Conservation (phyloP, 345 rosid species). For the Fremontodendron californicum region DNA sequence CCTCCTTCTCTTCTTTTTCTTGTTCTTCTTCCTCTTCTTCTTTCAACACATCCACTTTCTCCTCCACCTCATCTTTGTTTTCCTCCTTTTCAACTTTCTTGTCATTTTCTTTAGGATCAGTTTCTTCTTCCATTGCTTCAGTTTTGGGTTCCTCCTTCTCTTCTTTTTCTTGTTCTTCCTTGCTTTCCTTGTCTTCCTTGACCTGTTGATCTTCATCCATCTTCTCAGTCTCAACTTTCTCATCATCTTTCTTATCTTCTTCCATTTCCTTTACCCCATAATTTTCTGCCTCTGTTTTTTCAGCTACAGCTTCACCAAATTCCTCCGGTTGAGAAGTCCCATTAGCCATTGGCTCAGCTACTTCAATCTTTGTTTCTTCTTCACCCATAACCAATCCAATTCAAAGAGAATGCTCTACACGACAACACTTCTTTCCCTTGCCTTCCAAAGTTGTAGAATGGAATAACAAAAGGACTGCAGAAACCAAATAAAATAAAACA, state of each 20-base stretch:
- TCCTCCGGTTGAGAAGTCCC: slow-evolving; percentile 38
- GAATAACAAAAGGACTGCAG: slow-evolving; percentile 18
- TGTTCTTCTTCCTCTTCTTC: slow-evolving; percentile 19
- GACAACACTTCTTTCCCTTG: neutral
- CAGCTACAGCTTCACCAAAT: slow-evolving; percentile 31
- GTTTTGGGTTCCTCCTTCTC: slow-evolving; percentile 14
- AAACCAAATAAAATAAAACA: neutral
- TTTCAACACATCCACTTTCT: slow-evolving; percentile 19
- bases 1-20: slow-evolving; percentile 10
- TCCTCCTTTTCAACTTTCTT: slow-evolving; percentile 24
- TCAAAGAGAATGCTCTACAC: slow-evolving; percentile 1
- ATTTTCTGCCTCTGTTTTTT: slow-evolving; percentile 28
- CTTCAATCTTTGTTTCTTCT: slow-evolving; percentile 42
- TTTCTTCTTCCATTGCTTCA: slow-evolving; percentile 37
- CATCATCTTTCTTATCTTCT: slow-evolving; percentile 23
- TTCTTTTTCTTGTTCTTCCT: slow-evolving; percentile 7
- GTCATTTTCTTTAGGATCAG: slow-evolving; percentile 26
- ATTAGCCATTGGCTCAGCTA: slow-evolving; percentile 40
- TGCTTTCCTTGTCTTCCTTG: neutral
- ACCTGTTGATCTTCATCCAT: too few relatives aligned
- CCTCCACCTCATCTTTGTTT: slow-evolving; percentile 23
- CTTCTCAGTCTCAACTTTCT: too few relatives aligned
- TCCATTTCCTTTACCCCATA: slow-evolving; percentile 28
- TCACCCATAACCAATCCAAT: slow-evolving; percentile 51
- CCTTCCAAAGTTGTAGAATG: neutral